Conservation (phyloP, 352 stramenopile species). For the Globisporangium alternatum region DNA sequence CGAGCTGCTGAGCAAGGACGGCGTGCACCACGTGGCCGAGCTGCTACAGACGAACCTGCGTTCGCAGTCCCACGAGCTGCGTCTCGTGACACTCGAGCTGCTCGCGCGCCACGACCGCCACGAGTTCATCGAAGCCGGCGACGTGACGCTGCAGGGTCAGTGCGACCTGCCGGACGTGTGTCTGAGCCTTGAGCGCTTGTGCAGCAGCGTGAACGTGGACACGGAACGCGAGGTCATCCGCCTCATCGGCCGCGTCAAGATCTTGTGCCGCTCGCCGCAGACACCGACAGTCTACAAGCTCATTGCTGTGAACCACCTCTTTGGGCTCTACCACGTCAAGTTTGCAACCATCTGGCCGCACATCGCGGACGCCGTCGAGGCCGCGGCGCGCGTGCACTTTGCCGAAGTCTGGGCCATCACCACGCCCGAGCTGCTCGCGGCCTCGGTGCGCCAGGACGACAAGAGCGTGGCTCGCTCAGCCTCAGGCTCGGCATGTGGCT, state of each 20-base stretch:
- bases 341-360: slow-evolving; percentile 86
- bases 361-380: slow-evolving; percentile 66
- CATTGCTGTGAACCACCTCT: slow-evolving; percentile 66
- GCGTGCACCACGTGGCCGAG: slow-evolving; percentile 30
- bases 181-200: slow-evolving; percentile 63
- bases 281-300: slow-evolving; percentile 80
- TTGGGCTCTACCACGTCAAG: slow-evolving; percentile 87
- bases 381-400: slow-evolving; percentile 51
- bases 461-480: slow-evolving; percentile 1
- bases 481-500: background rate
- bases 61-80: slow-evolving; percentile 61
- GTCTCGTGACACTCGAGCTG: slow-evolving; percentile 68
- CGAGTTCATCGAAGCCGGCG: slow-evolving; percentile 46
- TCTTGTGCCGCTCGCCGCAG: slow-evolving; percentile 64
- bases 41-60: slow-evolving; percentile 60
- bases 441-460: slow-evolving; percentile 44
- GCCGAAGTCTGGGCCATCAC: slow-evolving; percentile 61
- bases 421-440: slow-evolving; percentile 43
- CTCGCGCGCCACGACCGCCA: slow-evolving; percentile 48
- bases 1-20: slow-evolving; percentile 36
- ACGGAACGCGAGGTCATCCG: slow-evolving; percentile 84
- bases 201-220: slow-evolving; percentile 51
- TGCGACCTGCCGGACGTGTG: slow-evolving; percentile 71
- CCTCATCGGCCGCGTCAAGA: slow-evolving; percentile 75
- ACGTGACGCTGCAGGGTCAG: slow-evolving; percentile 39